Conservation (phyloP, 495 filamentous ascomycete genomes). For the Letharia columbiana region DNA sequence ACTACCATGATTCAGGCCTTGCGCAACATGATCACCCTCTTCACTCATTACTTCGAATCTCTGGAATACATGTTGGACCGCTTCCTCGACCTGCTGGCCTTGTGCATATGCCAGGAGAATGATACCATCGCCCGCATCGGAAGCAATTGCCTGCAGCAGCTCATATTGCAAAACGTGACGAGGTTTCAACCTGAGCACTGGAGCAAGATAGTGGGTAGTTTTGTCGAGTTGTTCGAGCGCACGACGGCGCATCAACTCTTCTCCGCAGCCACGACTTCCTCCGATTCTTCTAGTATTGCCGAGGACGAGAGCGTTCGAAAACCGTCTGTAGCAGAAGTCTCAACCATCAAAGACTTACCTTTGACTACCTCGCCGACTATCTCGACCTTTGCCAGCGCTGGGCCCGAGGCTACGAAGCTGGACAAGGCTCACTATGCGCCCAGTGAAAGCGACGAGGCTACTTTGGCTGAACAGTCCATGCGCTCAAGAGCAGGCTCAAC, state of each 20-base stretch:
- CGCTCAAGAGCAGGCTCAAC: conserved; percentile 14
- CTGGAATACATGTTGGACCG: conserved; percentile 95
- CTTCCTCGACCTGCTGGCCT: conserved; percentile 82
- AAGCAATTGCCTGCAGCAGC: conserved; percentile 91
- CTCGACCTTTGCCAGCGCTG: conserved; percentile 10
- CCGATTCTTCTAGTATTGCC: conserved; percentile 25
- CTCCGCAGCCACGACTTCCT: conserved; percentile 64
- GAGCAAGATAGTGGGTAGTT: conserved; percentile 86
- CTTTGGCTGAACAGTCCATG: conserved; percentile 9
- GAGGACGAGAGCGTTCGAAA: conserved; percentile 22
- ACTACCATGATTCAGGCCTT: conserved; percentile 99
- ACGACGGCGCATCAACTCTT: conserved; percentile 94
- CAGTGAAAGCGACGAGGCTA: conserved; percentile 27
- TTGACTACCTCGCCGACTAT: conserved; percentile 27
- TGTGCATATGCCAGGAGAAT: conserved; percentile 98
- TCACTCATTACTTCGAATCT: conserved; percentile 95
- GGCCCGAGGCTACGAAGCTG: conserved; percentile 31
- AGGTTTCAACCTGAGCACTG: conserved; percentile 85
- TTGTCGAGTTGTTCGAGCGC: conserved; percentile 87
- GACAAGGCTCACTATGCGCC: conserved; percentile 19
- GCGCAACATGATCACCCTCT: conserved; percentile 94
- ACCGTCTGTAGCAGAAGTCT: conserved; percentile 19
- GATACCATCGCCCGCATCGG: conserved; percentile 97
- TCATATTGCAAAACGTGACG: conserved; percentile 89
- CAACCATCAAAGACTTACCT: conserved; percentile 27